Evolutionary conservation across 2,329 filamentous ascomycete species (phyloP), one percentile per base, ranked within the genome.

Genomic region (Fusarium domesticum): DNA sequence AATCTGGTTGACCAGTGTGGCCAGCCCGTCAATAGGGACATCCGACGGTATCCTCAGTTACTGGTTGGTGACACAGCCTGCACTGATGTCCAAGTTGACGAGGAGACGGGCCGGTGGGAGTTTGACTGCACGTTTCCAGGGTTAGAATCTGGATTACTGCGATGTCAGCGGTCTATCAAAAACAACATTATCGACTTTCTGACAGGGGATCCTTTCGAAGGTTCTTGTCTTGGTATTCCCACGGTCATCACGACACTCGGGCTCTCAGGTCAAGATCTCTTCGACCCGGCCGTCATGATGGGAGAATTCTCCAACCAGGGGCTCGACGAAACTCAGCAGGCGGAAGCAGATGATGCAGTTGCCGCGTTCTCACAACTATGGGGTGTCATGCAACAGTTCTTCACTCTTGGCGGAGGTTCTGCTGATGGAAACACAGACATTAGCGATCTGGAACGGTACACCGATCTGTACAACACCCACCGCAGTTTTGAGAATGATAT

Each of bases 91-190:
- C 41, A 50, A 5, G 58, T 65, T 1, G 58, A 64, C 15, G 59
- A 57, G 18, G 16, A 45, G 0, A 58, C 50, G 4, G 66, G 66
- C 1, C 51, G 49, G 1, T 69, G 66, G 66, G 53, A 58, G 19
- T 69, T 69, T 47, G 61, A 62, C 18, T 70, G 68, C 40, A 58
- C 59, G 0, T 70, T 67, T 37, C 65, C 68, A 0, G 64, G 63
- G 1, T 55, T 58, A 1, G 55, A 57, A 10, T 66, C 67, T 1
- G 52, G 54, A 0, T 57, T 55, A 0, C 43, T 58, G 37, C 53
- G 47, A 16, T 70, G 68, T 40, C 59, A 67, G 37, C 44, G 50
- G 15, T 59, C 66, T 0, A 59, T 70, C 19, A 56, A 62, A 39
- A 54, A 61, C 32, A 58, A 61, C 18, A 50, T 68, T 1, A 42